Percentiles rank a stretch among this genome's conserved stretches.
These are phyloP conservation scores for Wickerhamiella parazyma DNA, from an alignment of 805 yeast genomes.

Conservation along the genomic window DNA sequence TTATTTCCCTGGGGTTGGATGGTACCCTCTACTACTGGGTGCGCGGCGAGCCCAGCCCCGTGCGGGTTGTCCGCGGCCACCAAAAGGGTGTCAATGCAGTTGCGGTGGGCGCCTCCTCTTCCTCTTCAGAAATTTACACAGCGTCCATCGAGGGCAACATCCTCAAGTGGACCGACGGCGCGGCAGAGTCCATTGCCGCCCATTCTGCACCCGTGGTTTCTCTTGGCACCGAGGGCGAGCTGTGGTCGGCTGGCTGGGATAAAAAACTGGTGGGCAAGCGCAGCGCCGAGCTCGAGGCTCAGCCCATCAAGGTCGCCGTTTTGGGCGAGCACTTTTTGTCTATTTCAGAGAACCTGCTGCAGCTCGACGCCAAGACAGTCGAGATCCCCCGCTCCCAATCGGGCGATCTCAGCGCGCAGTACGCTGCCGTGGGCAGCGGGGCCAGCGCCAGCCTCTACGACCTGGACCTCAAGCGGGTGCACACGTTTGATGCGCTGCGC, in stretches of 20 bases:
- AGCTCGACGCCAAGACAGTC: constrained; percentile 22
- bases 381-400: constrained; percentile 31
- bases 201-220: constrained; percentile 62
- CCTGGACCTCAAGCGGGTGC: constrained; percentile 23
- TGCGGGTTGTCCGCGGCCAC: constrained; percentile 50
- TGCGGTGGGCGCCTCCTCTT: constrained; percentile 15
- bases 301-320: constrained; percentile 37
- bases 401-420: constrained; percentile 30
- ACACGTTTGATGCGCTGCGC: constrained; percentile 35
- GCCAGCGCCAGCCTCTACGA: constrained; percentile 33
- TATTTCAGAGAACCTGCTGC: constrained; percentile 33
- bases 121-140: constrained; percentile 28
- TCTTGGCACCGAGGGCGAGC: constrained; percentile 27
- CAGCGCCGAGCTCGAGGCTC: constrained; percentile 28
- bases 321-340: constrained; percentile 30
- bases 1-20: constrained; percentile 53
- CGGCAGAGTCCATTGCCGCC: constrained; percentile 26
- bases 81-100: constrained; percentile 67
- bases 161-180: constrained; percentile 40
- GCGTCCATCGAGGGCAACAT: constrained; percentile 80
- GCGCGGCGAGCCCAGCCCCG: constrained; percentile 25
- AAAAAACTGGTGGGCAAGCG: constrained; percentile 43
- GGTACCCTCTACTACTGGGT: constrained; percentile 61
- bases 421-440: constrained; percentile 39
- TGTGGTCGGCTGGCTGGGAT: constrained; percentile 77